Conservation (phyloP, 768 basidiomycete genomes). For the Pilatotrama ljubarskyi region DNA sequence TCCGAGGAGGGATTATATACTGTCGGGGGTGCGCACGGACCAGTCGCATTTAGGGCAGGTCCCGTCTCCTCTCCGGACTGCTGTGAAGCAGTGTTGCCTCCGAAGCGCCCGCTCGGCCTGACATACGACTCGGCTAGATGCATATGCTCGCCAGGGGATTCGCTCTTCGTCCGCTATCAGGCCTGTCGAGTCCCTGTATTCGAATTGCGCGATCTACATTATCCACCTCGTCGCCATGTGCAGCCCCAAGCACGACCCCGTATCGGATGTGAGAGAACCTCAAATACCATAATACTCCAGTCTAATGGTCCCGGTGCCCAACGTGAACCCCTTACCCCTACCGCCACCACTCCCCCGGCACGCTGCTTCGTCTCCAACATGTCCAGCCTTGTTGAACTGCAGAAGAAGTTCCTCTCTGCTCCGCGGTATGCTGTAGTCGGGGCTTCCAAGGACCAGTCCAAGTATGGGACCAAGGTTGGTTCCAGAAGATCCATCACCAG, state of each 20-base stretch:
- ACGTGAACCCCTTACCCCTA: background rate
- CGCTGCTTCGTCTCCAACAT: slow-evolving; percentile 9
- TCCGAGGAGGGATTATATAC: slow-evolving; percentile 23
- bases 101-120: background rate
- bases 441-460: slow-evolving; percentile 75
- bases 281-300: slow-evolving; percentile 10
- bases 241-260: slow-evolving; percentile 8
- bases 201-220: slow-evolving; percentile 17
- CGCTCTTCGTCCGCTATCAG: slow-evolving; percentile 4
- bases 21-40: slow-evolving; percentile 28
- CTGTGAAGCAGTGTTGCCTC: background rate
- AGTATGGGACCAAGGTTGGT: slow-evolving; percentile 74
- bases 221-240: slow-evolving; percentile 7
- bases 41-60: slow-evolving; percentile 28
- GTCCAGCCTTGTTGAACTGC: slow-evolving; percentile 42
- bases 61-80: background rate
- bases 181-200: background rate
- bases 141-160: slow-evolving; percentile 8
- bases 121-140: background rate
- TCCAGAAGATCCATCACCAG: background rate
- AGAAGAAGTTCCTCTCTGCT: slow-evolving; percentile 57
- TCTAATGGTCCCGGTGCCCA: background rate
- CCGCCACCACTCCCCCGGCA: background rate
- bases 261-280: slow-evolving; percentile 18
- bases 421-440: slow-evolving; percentile 77